phyloP scores from a whole-genome alignment of 1,284 basidiomycete species.

The Exobasidium cylindrosporum region DNA sequence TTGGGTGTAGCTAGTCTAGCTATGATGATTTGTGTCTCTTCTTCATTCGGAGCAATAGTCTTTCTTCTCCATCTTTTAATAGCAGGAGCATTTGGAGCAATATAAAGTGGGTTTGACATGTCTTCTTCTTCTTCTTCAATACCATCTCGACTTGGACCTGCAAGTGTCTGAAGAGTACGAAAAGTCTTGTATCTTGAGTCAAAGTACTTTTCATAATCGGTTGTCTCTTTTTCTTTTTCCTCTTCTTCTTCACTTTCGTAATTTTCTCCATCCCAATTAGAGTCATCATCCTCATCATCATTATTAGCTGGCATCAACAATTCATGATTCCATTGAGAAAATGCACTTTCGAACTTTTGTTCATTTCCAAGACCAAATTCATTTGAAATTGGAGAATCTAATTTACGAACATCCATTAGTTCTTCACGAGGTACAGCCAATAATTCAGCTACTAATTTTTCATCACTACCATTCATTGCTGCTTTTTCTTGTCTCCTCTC shows the following conservation, averaged over 20 bases:
- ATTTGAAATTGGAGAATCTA: too few relatives aligned
- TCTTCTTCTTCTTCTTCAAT: background rate
- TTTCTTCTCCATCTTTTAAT: slow-evolving; percentile 1
- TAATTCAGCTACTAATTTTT: background rate
- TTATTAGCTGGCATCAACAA: background rate
- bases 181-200: too few relatives aligned
- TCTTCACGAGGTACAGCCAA: background rate
- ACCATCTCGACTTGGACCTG: background rate
- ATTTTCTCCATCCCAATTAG: background rate
- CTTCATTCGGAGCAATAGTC: background rate
- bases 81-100: background rate
- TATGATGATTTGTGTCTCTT: background rate
- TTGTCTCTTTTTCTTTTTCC: background rate
- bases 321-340: background rate
- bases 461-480: background rate
- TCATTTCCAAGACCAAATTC: background rate
- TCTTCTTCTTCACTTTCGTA: background rate
- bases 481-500: background rate
- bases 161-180: slow-evolving; percentile 5
- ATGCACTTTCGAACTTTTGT: background rate
- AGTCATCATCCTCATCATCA: background rate
- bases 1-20: background rate
- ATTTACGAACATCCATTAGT: background rate
- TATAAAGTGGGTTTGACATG: background rate
- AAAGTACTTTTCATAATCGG: background rate